Base-by-base conservation (phyloP, 306 rosid species). In the Dalbergia cochinchinensis region DNA sequence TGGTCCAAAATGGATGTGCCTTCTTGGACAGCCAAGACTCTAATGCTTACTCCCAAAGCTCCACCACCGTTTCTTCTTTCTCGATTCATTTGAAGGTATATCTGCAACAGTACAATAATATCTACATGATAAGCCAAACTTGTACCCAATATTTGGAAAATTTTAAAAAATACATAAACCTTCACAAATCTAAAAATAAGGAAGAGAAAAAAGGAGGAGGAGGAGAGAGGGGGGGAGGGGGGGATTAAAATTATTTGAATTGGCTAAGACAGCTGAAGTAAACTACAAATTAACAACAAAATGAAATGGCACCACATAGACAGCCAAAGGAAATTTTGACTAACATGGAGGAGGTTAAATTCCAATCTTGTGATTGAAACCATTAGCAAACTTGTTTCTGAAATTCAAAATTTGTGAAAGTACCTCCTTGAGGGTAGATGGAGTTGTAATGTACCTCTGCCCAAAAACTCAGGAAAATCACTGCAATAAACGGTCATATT, bases 391-490 rank as follows among this genome's bases (percentile, higher is more conserved):
- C 79, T 20, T 18, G 31, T 75, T 77, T 68, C 5, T 68, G 62
- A 70, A 10, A 65, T 50, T 44, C 4, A 67, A 69, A 59, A 65
- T 42, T 10, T 60, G 41, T 39, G 71, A 41, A 84, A 22, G 78
- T 91, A 93, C 97, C 97, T 88, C 90, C 94, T 80, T 75, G 88
- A 81, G 92, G 91, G 80, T 81, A 87, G 62, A 93, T 91, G 69
- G 96, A 93, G 83, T 93, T 93, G 90, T 93, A 93, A 80, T 93
- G 97, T 76, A 93, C 97, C 81, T 93, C 97, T 16, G 97, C 97
- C 97, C 96, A 93, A 81, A 93, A 93, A 59, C 97, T 93, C 88
- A 93, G 74, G 83, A 71, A 87, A 85, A 93, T 88, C 55, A 83
- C 97, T 93, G 92, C 90, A 82, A 80, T 42, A 80, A 69, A 51